These are phyloP conservation scores for Zizania palustris DNA, from an alignment of 202 grass and related monocot genomes.

Conservation along the genomic window DNA sequence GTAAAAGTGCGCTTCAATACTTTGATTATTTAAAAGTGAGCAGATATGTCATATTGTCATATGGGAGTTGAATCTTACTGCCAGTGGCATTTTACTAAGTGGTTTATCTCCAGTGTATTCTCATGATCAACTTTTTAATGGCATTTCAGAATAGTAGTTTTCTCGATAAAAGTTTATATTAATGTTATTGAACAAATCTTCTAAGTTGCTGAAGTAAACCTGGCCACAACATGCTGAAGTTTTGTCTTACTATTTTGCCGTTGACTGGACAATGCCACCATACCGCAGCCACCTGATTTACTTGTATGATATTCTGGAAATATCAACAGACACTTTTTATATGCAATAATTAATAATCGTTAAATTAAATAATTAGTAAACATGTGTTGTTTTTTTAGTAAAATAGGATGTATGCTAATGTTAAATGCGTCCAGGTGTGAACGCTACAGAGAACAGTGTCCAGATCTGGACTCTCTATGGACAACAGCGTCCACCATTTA, in stretches of 20 bases:
- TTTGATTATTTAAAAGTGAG: neutral
- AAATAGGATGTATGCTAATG: too few species aligned
- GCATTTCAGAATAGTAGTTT: neutral
- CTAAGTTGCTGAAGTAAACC: neutral
- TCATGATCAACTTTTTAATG: neutral
- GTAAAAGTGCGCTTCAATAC: neutral
- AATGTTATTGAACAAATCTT: neutral
- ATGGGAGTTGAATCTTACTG: neutral
- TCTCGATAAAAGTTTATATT: neutral
- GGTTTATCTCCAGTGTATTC: constrained; percentile 1
- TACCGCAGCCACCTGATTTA: neutral
- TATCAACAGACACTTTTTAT: neutral
- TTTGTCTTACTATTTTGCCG: neutral
- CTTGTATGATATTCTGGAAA: constrained; percentile 5
- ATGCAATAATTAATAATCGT: too few species aligned
- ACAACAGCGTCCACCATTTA: too few species aligned
- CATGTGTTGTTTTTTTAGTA: too few species aligned
- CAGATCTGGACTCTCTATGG: too few species aligned
- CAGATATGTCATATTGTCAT: neutral
- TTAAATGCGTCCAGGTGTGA: too few species aligned
- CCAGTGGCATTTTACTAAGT: neutral
- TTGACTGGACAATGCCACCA: neutral
- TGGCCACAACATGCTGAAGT: neutral
- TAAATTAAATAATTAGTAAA: too few species aligned
- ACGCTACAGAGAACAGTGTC: too few species aligned